These are phyloP conservation scores for Dichotomopilus funicola DNA, from an alignment of 2,329 filamentous ascomycete species.

Conservation along the genomic window DNA sequence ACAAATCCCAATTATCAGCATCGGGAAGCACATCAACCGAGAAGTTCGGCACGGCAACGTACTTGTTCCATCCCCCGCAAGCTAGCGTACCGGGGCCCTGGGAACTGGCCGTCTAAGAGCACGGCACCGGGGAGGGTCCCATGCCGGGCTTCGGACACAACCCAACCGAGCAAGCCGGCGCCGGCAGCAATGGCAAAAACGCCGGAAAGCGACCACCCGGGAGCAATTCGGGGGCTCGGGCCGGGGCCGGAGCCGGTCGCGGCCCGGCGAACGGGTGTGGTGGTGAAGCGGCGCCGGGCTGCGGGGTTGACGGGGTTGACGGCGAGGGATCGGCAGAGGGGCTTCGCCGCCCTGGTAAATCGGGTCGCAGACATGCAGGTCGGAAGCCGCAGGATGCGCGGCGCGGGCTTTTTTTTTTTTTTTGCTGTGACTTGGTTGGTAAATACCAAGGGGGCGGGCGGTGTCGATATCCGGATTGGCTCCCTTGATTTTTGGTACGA, in stretches of 20 bases:
- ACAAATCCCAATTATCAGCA: background rate
- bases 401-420: conserved; percentile 1
- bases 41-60: conserved; percentile 14
- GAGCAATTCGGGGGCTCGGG: conserved; percentile 12
- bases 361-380: conserved; percentile 29
- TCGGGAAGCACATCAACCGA: background rate
- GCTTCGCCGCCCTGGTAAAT: conserved; percentile 26
- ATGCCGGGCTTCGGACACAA: conserved; percentile 29
- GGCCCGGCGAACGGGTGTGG: conserved; percentile 18
- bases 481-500: too few species aligned
- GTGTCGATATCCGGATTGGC: too few species aligned
- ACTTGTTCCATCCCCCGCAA: conserved; percentile 39
- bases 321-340: conserved; percentile 23
- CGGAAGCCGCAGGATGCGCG: conserved; percentile 10
- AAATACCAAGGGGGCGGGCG: too few species aligned
- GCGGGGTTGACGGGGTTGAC: conserved; percentile 12
- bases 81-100: conserved; percentile 34
- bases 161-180: conserved; percentile 38
- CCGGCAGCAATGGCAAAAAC: conserved; percentile 35
- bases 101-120: conserved; percentile 25
- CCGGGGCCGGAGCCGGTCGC: conserved; percentile 9
- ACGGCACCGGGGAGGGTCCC: conserved; percentile 22
- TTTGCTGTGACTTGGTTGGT: background rate
- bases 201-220: conserved; percentile 29
- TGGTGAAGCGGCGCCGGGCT: conserved; percentile 21